phyloP scores from a whole-genome alignment of 805 yeast genomes.

The Pichia ethanolica region DNA sequence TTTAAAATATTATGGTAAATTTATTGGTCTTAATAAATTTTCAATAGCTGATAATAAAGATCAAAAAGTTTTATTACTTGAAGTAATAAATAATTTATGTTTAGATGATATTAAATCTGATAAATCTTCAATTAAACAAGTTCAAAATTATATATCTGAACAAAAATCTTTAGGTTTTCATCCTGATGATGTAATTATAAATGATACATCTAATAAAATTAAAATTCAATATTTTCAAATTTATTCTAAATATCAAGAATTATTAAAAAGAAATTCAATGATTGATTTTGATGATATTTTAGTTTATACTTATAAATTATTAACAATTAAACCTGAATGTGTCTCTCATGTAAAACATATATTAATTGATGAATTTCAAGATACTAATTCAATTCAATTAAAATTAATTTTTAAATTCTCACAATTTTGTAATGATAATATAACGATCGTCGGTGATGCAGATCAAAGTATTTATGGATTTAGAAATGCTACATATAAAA shows the following conservation, averaged over 20 bases:
- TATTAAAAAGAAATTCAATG: constrained; percentile 34
- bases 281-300: constrained; percentile 85
- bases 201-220: constrained; percentile 16
- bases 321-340: constrained; percentile 36
- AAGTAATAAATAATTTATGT: constrained; percentile 9
- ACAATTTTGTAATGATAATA: constrained; percentile 38
- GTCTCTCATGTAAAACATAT: constrained; percentile 55
- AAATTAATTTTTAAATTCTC: constrained; percentile 53
- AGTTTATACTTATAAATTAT: constrained; percentile 42
- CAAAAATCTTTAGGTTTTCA: constrained; percentile 47
- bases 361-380: constrained; percentile 91
- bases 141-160: constrained; percentile 42
- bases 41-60: constrained; percentile 65
- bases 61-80: constrained; percentile 35
- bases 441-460: constrained; percentile 93
- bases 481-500: constrained; percentile 66
- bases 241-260: constrained; percentile 47
- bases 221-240: constrained; percentile 32
- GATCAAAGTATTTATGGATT: constrained; percentile 93
- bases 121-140: constrained; percentile 31
- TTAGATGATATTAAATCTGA: constrained; percentile 18
- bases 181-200: constrained; percentile 30
- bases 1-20: constrained; percentile 46
- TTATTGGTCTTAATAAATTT: constrained; percentile 37
- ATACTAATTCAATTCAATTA: constrained; percentile 74